Evolutionary conservation across 1,284 basidiomycete species (phyloP).

Genomic region (Chondrostereum purpureum): DNA sequence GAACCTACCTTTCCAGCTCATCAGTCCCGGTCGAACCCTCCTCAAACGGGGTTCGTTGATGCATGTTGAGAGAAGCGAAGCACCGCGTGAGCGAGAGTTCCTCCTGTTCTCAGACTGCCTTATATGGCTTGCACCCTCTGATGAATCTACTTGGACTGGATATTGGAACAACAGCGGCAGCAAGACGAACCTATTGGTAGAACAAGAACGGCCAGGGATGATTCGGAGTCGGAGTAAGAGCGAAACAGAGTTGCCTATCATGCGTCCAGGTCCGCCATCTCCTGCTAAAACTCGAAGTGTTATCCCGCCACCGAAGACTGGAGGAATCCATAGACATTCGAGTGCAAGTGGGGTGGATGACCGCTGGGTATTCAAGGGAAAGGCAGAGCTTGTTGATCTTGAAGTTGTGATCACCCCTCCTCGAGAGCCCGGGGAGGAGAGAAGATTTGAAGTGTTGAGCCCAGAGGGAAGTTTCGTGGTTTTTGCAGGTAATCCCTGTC

Average conservation of each 20-base stretch:
- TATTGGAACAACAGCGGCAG: conserved; percentile 25
- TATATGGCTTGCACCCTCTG: conserved; percentile 67
- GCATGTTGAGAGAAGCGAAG: conserved; percentile 45
- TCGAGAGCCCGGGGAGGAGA: conserved; percentile 41
- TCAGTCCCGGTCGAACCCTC: conserved; percentile 72
- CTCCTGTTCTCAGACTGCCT: conserved; percentile 79
- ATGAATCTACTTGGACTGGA: conserved; percentile 30
- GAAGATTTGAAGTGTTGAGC: conserved; percentile 67
- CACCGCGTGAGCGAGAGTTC: conserved; percentile 59
- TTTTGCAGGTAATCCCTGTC: conserved; percentile 49
- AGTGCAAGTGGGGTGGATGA: conserved; percentile 37
- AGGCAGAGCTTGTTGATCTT: conserved; percentile 64
- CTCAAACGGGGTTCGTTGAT: conserved; percentile 60
- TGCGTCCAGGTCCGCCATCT: conserved; percentile 7
- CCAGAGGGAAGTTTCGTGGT: conserved; percentile 74
- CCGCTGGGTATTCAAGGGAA: conserved; percentile 65
- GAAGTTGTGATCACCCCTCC: conserved; percentile 67
- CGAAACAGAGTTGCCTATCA: conserved; percentile 44
- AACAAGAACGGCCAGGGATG: conserved; percentile 31
- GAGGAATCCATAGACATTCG: conserved; percentile 31
- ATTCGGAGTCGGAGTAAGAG: conserved; percentile 51
- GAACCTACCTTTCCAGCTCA: conserved; percentile 69
- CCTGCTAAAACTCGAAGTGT: conserved; percentile 5
- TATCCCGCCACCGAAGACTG: conserved; percentile 12
- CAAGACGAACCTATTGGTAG: conserved; percentile 2